Evolutionary conservation across 78 protist species (phyloP).

Genomic region (Planoprotostelium fungivorum): DNA sequence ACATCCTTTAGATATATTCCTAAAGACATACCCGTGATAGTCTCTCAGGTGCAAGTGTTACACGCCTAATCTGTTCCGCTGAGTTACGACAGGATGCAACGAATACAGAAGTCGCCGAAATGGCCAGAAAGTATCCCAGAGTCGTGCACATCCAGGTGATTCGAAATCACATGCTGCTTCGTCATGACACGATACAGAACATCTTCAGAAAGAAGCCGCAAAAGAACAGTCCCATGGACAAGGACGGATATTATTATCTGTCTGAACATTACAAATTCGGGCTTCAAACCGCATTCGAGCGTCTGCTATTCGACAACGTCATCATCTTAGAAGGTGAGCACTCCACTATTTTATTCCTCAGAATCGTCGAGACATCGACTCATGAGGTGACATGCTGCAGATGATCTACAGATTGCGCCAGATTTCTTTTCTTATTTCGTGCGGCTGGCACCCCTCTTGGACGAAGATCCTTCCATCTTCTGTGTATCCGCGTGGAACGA

Average conservation of each 20-base stretch:
- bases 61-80: no score
- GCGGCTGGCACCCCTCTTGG: conserved; percentile 53
- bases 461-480: conserved; percentile 30
- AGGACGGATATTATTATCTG: neutral
- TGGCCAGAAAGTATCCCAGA: neutral
- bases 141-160: neutral
- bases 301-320: neutral
- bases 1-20: neutral
- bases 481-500: conserved; percentile 89
- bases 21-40: neutral
- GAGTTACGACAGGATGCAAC: neutral
- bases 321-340: neutral
- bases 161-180: neutral
- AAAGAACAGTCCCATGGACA: neutral
- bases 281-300: neutral
- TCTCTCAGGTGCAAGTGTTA: neutral
- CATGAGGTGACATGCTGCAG: neutral
- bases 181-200: neutral
- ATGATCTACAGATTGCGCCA: conserved; percentile 76
- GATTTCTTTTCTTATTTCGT: conserved; percentile 80
- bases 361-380: neutral
- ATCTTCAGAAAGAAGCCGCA: neutral
- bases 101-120: neutral
- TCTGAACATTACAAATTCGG: neutral
- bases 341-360: neutral